Evolutionary conservation across 2,329 filamentous ascomycete genomes (phyloP).

Genomic region (Botrytis pseudocinerea): DNA sequence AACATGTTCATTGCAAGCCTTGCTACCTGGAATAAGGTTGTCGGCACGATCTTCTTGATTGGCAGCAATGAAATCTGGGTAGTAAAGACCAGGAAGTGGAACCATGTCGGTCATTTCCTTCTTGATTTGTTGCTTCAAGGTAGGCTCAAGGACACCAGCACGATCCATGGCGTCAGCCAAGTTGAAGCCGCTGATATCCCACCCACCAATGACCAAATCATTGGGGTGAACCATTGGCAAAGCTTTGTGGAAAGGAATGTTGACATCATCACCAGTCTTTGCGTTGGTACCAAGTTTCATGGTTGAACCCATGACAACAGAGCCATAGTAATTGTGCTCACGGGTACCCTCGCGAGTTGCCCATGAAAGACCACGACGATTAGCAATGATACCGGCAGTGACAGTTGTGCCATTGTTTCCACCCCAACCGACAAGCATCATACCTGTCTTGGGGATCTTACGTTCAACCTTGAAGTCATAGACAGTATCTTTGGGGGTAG

Average conservation of each 20-base stretch:
- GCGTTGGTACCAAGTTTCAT: constrained; percentile 92
- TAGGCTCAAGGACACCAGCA: constrained; percentile 91
- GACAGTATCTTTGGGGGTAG: constrained; percentile 80
- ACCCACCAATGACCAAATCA: constrained; percentile 90
- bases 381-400: constrained; percentile 95
- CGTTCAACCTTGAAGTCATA: constrained; percentile 99
- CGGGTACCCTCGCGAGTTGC: constrained; percentile 88
- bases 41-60: constrained; percentile 97
- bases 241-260: constrained; percentile 92
- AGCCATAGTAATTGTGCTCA: constrained; percentile 96
- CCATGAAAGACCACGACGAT: constrained; percentile 83
- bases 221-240: constrained; percentile 97
- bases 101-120: constrained; percentile 92
- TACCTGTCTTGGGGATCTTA: constrained; percentile 86
- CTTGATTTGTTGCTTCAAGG: constrained; percentile 81
- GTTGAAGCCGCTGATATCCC: constrained; percentile 94
- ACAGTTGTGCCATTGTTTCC: constrained; percentile 98
- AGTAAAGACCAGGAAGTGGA: constrained; percentile 94
- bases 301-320: constrained; percentile 94
- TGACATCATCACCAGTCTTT: constrained; percentile 83
- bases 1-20: constrained; percentile 84
- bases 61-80: constrained; percentile 97
- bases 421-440: constrained; percentile 98
- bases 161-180: constrained; percentile 92
- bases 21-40: constrained; percentile 80